phyloP scores from a whole-genome alignment of 202 grass and related monocot genomes.

The Miscanthus sacchariflorus region DNA sequence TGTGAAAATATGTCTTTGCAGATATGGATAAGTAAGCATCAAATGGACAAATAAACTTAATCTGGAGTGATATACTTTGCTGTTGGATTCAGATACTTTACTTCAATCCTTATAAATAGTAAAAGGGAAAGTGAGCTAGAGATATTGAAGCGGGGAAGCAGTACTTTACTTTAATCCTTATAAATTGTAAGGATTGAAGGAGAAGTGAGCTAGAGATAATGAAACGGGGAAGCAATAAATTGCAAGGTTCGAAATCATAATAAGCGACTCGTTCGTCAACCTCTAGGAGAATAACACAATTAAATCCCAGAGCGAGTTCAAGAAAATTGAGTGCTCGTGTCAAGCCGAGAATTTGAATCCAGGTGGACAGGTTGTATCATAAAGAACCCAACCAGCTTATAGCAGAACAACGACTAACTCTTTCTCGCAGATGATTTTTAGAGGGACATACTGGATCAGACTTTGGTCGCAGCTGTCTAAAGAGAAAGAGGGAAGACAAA shows the following conservation, averaged over 20 bases:
- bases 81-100: neutral
- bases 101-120: neutral
- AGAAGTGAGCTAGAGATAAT: neutral
- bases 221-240: neutral
- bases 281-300: neutral
- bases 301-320: neutral
- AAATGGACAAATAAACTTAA: neutral
- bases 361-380: neutral
- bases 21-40: neutral
- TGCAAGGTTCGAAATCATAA: neutral
- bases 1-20: slow-evolving; percentile 21
- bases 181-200: neutral
- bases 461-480: too few relatives aligned
- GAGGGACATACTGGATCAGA: too few relatives aligned
- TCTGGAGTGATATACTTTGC: slow-evolving; percentile 10
- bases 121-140: neutral
- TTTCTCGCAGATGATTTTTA: too few relatives aligned
- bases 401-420: too few relatives aligned
- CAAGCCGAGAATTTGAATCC: neutral
- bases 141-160: neutral
- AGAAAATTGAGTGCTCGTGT: neutral
- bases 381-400: neutral
- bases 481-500: too few relatives aligned
- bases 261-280: neutral
- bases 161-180: neutral